A percentile compares a stretch with the other conserved stretches of the same genome.
Conservation (phyloP, 2,329 filamentous ascomycete species). For the Xylaria sp. region DNA sequence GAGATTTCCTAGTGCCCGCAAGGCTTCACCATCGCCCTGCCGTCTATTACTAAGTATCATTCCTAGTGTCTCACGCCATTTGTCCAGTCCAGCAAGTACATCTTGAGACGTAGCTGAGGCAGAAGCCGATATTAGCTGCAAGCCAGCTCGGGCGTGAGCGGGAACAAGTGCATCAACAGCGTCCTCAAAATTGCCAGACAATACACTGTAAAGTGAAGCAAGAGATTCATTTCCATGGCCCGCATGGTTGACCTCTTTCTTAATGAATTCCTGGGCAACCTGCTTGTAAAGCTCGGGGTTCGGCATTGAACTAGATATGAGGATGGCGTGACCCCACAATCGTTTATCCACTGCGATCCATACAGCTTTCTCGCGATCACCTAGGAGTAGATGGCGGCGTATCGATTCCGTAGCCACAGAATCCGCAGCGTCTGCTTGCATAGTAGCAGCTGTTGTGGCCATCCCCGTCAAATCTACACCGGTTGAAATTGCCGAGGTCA, state of each 20-base stretch:
- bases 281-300: conserved; percentile 90
- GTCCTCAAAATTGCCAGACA: conserved; percentile 93
- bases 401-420: conserved; percentile 76
- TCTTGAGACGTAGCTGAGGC: conserved; percentile 73
- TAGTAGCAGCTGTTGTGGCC: conserved; percentile 50
- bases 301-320: conserved; percentile 78
- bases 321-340: conserved; percentile 95
- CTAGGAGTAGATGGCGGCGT: conserved; percentile 77
- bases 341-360: conserved; percentile 94
- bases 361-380: conserved; percentile 89
- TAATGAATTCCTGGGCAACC: conserved; percentile 93
- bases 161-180: conserved; percentile 96
- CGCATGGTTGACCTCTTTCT: conserved; percentile 88
- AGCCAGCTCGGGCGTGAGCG: conserved; percentile 87
- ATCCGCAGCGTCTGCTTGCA: conserved; percentile 75
- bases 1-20: conserved; percentile 83
- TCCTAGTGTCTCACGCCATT: conserved; percentile 91
- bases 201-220: conserved; percentile 90
- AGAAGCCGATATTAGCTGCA: conserved; percentile 88
- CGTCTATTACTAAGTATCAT: conserved; percentile 91
- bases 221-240: conserved; percentile 86
- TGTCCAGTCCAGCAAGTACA: conserved; percentile 85
- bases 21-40: conserved; percentile 77
- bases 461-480: conserved; percentile 55
- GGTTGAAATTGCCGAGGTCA: conserved; percentile 46